Base-by-base conservation (phyloP, 2,329 filamentous ascomycete species). In the Nigrospora sphaerica region DNA sequence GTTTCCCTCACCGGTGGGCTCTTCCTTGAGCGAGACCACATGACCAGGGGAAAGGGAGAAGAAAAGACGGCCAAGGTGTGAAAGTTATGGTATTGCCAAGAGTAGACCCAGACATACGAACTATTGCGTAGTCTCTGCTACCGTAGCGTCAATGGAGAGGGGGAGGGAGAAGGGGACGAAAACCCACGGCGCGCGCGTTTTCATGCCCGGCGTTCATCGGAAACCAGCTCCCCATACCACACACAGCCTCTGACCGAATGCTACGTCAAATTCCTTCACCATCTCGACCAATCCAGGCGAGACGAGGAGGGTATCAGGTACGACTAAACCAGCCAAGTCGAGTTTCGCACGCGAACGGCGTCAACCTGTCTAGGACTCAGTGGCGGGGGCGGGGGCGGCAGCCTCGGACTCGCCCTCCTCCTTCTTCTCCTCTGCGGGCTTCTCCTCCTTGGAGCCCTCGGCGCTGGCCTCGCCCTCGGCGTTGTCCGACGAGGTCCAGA, bases 401-500 rank as follows among this genome's bases (percentile, higher is more conserved):
- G 71, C 68, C 12, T 51, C 42, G 10, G 23, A 28, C 42, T 68
- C 65, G 62, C 76, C 74, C 64, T 80, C 74, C 66, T 85, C 80
- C 73, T 83, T 82, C 54, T 65, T 60, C 50, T 73, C 69, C 50
- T 75, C 69, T 40, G 67, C 64, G 46, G 69, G 65, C 65, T 72
- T 71, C 57, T 80, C 76, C 63, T 88, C 83, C 75, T 79, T 74
- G 55, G 69, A 58, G 42, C 65, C 69, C 49, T 74, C 71, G 51
- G 74, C 75, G 54, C 83, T 73, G 55, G 68, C 74, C 71, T 92
- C 88, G 51, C 79, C 77, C 70, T 95, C 92, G 62, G 77, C 83
- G 61, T 81, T 88, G 68, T 95, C 91, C 50, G 90, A 95, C 59
- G 91, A 96, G 60, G 91, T 96, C 91, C 91, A 96, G 71, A 96